These are phyloP conservation scores for Umbelopsis vinacea DNA, from an alignment of 192 early-diverging fungal species.

Conservation along the genomic window DNA sequence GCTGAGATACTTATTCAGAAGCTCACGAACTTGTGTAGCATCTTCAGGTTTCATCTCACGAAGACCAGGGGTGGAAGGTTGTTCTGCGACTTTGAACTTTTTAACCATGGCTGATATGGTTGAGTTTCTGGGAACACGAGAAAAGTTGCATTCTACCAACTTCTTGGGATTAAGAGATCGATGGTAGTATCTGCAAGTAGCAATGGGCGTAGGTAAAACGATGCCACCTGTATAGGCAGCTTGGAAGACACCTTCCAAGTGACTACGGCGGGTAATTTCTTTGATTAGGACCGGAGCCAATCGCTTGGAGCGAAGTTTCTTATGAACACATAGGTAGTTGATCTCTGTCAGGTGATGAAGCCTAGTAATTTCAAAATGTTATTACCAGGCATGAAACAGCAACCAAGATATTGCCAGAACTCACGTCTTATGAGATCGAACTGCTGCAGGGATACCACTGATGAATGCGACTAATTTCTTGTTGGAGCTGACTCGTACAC, in stretches of 20 bases:
- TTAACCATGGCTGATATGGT: conserved; percentile 78
- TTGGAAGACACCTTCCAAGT: conserved; percentile 94
- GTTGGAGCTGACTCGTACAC: conserved; percentile 82
- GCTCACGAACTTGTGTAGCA: conserved; percentile 67
- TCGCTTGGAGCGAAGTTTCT: conserved; percentile 92
- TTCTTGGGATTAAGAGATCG: conserved; percentile 94
- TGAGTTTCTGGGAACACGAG: conserved; percentile 71
- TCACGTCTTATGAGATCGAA: conserved; percentile 74
- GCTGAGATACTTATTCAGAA: conserved; percentile 79
- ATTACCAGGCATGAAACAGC: no score
- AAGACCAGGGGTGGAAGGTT: conserved; percentile 69
- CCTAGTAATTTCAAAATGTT: conserved; percentile 29
- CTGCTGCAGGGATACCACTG: conserved; percentile 86
- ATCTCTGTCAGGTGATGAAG: conserved; percentile 86
- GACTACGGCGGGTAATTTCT: conserved; percentile 93
- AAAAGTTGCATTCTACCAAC: conserved; percentile 92
- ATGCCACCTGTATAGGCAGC: conserved; percentile 96
- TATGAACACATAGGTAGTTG: conserved; percentile 98
- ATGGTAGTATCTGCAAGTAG: conserved; percentile 90
- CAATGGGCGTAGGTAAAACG: conserved; percentile 87
- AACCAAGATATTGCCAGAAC: conserved; percentile 10
- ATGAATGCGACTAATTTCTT: conserved; percentile 95
- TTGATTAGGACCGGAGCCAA: conserved; percentile 96
- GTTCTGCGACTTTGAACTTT: conserved; percentile 68
- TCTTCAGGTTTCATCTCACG: conserved; percentile 82